Evolutionary conservation across 352 stramenopile species (phyloP).

Genomic region (Globisporangium polare): DNA sequence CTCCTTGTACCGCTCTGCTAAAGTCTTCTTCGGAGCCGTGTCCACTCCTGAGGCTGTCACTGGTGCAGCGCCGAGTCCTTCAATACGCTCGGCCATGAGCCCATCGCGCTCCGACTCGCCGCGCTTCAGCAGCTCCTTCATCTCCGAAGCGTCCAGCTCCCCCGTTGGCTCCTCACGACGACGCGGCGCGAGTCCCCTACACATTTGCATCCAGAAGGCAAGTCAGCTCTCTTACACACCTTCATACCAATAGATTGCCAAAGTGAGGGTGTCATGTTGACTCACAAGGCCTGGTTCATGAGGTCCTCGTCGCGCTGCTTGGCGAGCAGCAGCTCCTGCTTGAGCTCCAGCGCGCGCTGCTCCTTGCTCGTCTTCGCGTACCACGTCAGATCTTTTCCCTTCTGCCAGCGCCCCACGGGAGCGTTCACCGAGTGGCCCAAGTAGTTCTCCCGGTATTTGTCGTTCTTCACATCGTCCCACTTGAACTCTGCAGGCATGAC

Average conservation of each 20-base stretch:
- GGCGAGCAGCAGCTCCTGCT: slow-evolving; percentile 61
- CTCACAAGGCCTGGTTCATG: slow-evolving; percentile 88
- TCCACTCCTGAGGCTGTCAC: slow-evolving; percentile 39
- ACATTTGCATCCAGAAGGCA: background rate
- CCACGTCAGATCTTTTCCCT: slow-evolving; percentile 89
- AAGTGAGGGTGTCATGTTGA: slow-evolving; percentile 1
- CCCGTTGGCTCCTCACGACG: slow-evolving; percentile 38
- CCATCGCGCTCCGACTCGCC: slow-evolving; percentile 70
- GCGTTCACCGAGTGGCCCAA: slow-evolving; percentile 85
- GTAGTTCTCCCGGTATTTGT: slow-evolving; percentile 93
- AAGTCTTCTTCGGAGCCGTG: slow-evolving; percentile 51
- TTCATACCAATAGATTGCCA: background rate
- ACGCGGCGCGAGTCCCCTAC: slow-evolving; percentile 62
- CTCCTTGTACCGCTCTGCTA: slow-evolving; percentile 71
- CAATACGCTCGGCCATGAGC: slow-evolving; percentile 71
- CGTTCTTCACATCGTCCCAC: slow-evolving; percentile 92
- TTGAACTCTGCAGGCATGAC: slow-evolving; percentile 71
- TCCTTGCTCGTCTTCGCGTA: slow-evolving; percentile 78
- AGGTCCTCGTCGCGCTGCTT: slow-evolving; percentile 87
- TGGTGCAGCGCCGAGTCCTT: slow-evolving; percentile 79
- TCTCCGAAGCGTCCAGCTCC: slow-evolving; percentile 65
- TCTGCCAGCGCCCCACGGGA: slow-evolving; percentile 87
- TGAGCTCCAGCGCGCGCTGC: slow-evolving; percentile 44
- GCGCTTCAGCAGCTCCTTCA: slow-evolving; percentile 84
- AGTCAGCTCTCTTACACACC: background rate